phyloP scores from a whole-genome alignment of 805 yeast species.

The Sugiyamaella mastotermitis region DNA sequence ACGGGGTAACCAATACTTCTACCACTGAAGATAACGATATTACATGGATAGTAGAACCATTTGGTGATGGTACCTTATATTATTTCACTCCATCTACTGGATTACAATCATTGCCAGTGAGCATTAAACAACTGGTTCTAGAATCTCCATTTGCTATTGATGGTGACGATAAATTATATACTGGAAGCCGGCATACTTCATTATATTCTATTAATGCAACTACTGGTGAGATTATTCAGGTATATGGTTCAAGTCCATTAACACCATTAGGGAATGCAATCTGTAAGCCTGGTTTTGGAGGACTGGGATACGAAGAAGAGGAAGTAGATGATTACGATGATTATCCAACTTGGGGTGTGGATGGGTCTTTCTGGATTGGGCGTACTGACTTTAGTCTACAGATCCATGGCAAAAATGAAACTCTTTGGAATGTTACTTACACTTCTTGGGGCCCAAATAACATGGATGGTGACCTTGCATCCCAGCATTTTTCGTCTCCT shows the following conservation, averaged over 20 bases:
- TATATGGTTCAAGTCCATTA: constrained; percentile 47
- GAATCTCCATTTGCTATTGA: constrained; percentile 84
- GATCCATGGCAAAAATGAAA: constrained; percentile 67
- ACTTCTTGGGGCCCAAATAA: constrained; percentile 91
- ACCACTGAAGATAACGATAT: constrained; percentile 29
- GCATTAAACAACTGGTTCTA: constrained; percentile 67
- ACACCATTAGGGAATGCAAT: constrained; percentile 22
- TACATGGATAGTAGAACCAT: constrained; percentile 89
- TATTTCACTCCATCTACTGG: constrained; percentile 74
- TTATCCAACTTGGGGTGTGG: too few relatives aligned
- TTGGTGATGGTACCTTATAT: constrained; percentile 74
- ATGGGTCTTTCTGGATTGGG: constrained; percentile 28
- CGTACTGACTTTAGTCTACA: constrained; percentile 34
- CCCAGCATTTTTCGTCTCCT: constrained; percentile 40
- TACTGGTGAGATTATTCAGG: constrained; percentile 67
- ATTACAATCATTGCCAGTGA: constrained; percentile 71
- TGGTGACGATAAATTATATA: constrained; percentile 73
- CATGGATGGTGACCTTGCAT: constrained; percentile 53
- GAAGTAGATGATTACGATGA: constrained; percentile 2
- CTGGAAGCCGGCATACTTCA: constrained; percentile 75
- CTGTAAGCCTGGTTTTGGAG: constrained; percentile 7
- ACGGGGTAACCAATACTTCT: constrained; percentile 1
- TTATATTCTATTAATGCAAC: constrained; percentile 65
- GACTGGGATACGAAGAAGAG: constrained; percentile 4
- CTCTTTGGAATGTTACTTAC: constrained; percentile 81